These are phyloP conservation scores for Boletus hoseneyae DNA, from an alignment of 1,284 basidiomycete species.

Conservation along the genomic window DNA sequence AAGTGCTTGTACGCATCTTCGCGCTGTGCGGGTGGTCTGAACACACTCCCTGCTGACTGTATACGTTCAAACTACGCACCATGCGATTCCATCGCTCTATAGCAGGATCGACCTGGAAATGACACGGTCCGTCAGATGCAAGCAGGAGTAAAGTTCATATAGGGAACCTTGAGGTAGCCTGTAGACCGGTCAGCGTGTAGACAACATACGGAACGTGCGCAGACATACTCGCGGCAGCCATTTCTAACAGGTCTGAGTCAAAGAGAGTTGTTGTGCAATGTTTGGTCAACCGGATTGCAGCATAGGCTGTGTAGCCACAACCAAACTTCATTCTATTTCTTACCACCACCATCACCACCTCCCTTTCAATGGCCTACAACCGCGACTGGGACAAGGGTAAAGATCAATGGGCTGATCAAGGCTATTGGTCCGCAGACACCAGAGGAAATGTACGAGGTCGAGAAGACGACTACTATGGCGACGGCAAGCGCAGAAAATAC, in stretches of 20 bases:
- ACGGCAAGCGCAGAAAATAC: conserved; percentile 73
- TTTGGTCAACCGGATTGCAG: conserved; percentile 28
- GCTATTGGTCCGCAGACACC: conserved; percentile 39
- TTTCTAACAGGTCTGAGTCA: conserved; percentile 11
- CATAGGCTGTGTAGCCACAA: neutral
- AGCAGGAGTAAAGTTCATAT: neutral
- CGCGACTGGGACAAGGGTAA: conserved; percentile 82
- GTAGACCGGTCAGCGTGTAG: conserved; percentile 14
- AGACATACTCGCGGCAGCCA: conserved; percentile 34
- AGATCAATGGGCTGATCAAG: conserved; percentile 46
- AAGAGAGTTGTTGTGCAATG: conserved; percentile 32
- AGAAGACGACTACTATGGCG: conserved; percentile 66
- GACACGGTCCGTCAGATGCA: neutral
- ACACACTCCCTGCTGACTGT: neutral
- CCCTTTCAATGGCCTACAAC: conserved; percentile 60
- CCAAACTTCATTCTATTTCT: conserved; percentile 16
- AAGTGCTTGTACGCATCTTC: conserved; percentile 80
- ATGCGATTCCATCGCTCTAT: conserved; percentile 78
- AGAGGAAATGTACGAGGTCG: conserved; percentile 44
- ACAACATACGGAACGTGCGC: neutral
- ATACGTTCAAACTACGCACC: conserved; percentile 42
- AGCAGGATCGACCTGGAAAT: conserved; percentile 67
- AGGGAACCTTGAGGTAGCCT: conserved; percentile 30
- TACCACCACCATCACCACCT: neutral
- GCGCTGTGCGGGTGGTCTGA: conserved; percentile 48